Evolutionary conservation across 495 filamentous ascomycete genomes (phyloP).

Genomic region (Elasticomyces elasticus): DNA sequence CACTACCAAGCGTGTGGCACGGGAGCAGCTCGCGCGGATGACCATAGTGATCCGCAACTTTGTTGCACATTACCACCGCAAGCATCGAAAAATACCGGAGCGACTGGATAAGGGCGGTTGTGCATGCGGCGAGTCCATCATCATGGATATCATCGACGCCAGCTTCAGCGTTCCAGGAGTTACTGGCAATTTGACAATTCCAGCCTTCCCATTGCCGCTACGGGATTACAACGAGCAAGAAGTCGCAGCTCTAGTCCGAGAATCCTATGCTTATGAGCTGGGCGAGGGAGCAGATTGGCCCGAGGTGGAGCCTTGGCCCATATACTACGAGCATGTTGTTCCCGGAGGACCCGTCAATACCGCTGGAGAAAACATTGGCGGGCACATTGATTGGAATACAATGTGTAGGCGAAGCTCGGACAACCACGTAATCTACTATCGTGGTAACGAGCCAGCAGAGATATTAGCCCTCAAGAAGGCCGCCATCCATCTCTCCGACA

Average conservation of each 20-base stretch:
- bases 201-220: not conserved
- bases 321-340: not conserved
- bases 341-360: not conserved
- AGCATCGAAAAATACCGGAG: not conserved
- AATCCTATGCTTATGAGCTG: not conserved
- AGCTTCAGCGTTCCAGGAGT: not conserved
- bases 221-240: not conserved
- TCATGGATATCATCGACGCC: not conserved
- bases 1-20: not conserved
- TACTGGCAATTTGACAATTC: not conserved
- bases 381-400: not conserved
- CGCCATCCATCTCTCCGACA: not conserved
- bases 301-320: not conserved
- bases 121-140: not conserved
- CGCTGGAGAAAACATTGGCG: not conserved
- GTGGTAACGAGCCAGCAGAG: not conserved
- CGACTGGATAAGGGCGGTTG: too few relatives aligned
- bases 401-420: not conserved
- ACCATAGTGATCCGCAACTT: not conserved
- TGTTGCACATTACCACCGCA: not conserved
- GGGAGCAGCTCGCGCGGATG: conserved; percentile 1
- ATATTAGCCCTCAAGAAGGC: not conserved
- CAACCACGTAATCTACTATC: not conserved
- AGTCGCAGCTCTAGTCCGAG: not conserved
- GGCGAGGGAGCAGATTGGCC: not conserved